These are phyloP conservation scores for Cucurbita moschata DNA, from an alignment of 306 rosid species.

Conservation along the genomic window DNA sequence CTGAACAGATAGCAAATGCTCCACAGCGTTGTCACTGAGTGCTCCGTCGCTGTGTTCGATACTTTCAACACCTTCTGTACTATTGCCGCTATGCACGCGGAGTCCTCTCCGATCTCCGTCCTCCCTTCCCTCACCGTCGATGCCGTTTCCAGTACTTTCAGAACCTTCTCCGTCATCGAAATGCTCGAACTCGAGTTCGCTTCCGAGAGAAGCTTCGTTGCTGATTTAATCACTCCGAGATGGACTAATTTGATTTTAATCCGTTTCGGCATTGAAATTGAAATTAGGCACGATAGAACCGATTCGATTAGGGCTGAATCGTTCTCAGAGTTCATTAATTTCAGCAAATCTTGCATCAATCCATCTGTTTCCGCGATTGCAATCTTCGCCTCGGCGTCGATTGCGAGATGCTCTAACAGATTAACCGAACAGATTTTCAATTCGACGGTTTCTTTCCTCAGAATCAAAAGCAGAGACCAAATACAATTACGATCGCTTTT, in stretches of 20 bases:
- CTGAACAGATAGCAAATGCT: conserved; percentile 65
- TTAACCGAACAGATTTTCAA: conserved; percentile 36
- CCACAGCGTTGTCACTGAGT: conserved; percentile 78
- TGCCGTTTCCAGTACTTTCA: conserved; percentile 53
- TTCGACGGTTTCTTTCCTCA: conserved; percentile 34
- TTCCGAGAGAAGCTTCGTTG: conserved; percentile 30
- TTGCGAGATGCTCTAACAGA: conserved; percentile 34
- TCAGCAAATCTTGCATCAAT: conserved; percentile 32
- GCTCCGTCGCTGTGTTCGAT: conserved; percentile 62
- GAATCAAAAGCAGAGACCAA: conserved; percentile 33
- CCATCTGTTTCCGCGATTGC: conserved; percentile 48
- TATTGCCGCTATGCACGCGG: conserved; percentile 38
- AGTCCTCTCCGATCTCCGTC: conserved; percentile 42
- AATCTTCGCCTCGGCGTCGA: conserved; percentile 48
- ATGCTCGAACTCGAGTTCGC: conserved; percentile 22
- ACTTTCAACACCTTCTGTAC: conserved; percentile 56
- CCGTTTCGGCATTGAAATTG: conserved; percentile 39
- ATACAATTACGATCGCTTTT: conserved; percentile 23
- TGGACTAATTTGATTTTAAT: conserved; percentile 32
- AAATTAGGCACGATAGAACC: conserved; percentile 37
- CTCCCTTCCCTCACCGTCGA: conserved; percentile 78
- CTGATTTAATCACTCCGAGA: conserved; percentile 33
- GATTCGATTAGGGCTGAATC: conserved; percentile 38
- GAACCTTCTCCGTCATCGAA: conserved; percentile 35
- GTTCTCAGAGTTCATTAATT: conserved; percentile 24